phyloP scores from a whole-genome alignment of 1,139 yeast species.

The Protomyces gravidus region DNA sequence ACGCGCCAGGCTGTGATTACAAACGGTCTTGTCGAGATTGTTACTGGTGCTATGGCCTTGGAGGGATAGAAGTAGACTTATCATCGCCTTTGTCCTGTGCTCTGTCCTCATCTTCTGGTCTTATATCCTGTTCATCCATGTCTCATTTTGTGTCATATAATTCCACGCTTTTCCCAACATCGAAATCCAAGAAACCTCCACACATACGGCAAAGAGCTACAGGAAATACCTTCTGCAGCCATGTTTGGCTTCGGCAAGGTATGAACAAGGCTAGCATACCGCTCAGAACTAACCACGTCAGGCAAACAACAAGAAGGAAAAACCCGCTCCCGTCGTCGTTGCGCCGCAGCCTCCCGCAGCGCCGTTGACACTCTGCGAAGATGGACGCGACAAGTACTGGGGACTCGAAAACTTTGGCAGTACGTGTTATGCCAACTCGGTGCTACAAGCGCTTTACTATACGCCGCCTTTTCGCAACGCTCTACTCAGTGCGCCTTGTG shows the following conservation, averaged over 20 bases:
- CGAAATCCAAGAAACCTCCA: background rate
- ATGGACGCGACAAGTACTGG: conserved; percentile 52
- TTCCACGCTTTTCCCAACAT: too few species aligned
- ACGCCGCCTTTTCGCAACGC: conserved; percentile 63
- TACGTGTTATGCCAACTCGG: conserved; percentile 79
- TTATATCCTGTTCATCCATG: too few species aligned
- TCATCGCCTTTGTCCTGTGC: background rate
- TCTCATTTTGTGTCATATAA: too few species aligned
- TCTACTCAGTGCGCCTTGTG: conserved; percentile 42
- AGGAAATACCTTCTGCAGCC: background rate
- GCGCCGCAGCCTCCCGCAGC: background rate
- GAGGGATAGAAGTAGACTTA: conserved; percentile 1
- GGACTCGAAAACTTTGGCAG: conserved; percentile 92
- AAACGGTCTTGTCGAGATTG: conserved; percentile 98
- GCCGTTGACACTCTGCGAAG: conserved; percentile 22
- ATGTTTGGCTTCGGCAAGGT: conserved; percentile 29
- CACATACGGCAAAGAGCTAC: background rate
- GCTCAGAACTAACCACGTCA: background rate
- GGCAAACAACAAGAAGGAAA: conserved; percentile 20
- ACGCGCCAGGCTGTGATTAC: conserved; percentile 99
- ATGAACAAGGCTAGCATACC: background rate
- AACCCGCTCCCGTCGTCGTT: background rate
- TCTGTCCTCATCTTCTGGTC: too few species aligned
- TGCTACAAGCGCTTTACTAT: conserved; percentile 79
- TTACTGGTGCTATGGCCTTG: conserved; percentile 75